Base-by-base conservation (phyloP, 2,329 filamentous ascomycete species). In the Magnaporthales sp. region DNA sequence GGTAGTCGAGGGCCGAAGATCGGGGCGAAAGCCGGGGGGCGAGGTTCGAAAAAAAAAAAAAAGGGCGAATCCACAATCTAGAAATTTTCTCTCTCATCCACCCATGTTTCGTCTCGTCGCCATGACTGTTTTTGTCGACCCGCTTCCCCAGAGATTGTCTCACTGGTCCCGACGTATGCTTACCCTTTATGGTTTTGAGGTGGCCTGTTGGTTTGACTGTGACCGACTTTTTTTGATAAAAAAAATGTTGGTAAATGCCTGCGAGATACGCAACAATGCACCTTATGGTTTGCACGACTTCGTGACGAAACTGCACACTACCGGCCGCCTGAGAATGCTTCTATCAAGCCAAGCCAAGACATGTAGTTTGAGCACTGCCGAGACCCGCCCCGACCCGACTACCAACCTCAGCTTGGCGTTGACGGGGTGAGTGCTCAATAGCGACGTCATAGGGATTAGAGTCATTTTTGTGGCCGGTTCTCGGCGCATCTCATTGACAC, bases 21-120 rank as follows among this genome's bases (percentile, higher is more conserved):
- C 62, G 62, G 62, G 62, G 26, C 38, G 62, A 46, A 63, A 8
- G 62, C 27, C 62, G 30, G 62, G 29, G 51, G 62, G 24, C 62
- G 24, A 58, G n/a, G 7, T 51, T 51, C 11, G 11, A 3, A 24
- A 58, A n/a, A 19, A 46, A 7, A n/a, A n/a, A n/a, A n/a, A n/a
- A n/a, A n/a, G n/a, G n/a, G n/a, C n/a, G 9, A 26, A 26, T 26
- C 22, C 54, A 26, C 46, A 10, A 7, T 24, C 51, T n/a, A 26
- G 54, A 58, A 58, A 38, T 38, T 8, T 46, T 19, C 15, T 10
- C 38, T 46, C 38, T n/a, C 38, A 46, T 46, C 54, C 54, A 15
- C 22, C n/a, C 54, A 58, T 13, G 54, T 58, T 58, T 24, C 9
- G 54, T 58, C 7, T 9, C n/a, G n/a, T n/a, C n/a, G n/a, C 10